Conservation (phyloP, 495 filamentous ascomycete genomes). For the Tuber aestivum region DNA sequence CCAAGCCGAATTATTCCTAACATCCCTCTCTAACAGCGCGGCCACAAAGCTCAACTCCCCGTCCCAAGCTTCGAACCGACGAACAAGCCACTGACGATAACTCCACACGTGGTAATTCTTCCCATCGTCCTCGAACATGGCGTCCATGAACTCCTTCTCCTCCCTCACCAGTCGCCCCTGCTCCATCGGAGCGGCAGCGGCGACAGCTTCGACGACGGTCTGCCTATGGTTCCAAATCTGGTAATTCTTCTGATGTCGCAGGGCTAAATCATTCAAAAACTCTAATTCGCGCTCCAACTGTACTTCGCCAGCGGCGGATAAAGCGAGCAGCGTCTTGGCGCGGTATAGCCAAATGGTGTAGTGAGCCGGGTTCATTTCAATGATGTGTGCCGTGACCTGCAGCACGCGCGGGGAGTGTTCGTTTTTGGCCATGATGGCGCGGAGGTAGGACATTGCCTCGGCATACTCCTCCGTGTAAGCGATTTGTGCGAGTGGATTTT, state of each 20-base stretch:
- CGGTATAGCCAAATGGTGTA: slow-evolving; percentile 99
- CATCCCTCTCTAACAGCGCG: slow-evolving; percentile 63
- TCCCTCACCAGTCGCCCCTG: slow-evolving; percentile 57
- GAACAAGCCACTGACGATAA: slow-evolving; percentile 86
- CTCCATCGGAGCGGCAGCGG: not conserved
- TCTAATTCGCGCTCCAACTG: slow-evolving; percentile 63
- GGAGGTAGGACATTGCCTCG: slow-evolving; percentile 82
- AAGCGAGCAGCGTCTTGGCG: slow-evolving; percentile 62
- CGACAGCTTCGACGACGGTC: slow-evolving; percentile 4
- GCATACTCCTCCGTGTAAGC: slow-evolving; percentile 79
- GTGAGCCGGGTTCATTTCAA: slow-evolving; percentile 87
- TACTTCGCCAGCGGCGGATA: slow-evolving; percentile 50
- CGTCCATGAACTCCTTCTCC: slow-evolving; percentile 68
- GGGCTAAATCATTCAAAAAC: slow-evolving; percentile 77
- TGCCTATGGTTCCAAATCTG: slow-evolving; percentile 99
- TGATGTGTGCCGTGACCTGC: slow-evolving; percentile 79
- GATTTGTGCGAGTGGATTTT: slow-evolving; percentile 74
- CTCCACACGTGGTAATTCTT: slow-evolving; percentile 99
- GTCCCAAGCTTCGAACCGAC: slow-evolving; percentile 70
- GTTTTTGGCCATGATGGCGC: slow-evolving; percentile 83
- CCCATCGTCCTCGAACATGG: slow-evolving; percentile 76
- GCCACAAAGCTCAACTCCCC: slow-evolving; percentile 67
- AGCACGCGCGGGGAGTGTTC: slow-evolving; percentile 75
- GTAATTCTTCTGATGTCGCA: slow-evolving; percentile 89
- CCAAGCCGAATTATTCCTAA: slow-evolving; percentile 95